Conservation (phyloP, 352 stramenopile species). For the Pythium insidiosum region DNA sequence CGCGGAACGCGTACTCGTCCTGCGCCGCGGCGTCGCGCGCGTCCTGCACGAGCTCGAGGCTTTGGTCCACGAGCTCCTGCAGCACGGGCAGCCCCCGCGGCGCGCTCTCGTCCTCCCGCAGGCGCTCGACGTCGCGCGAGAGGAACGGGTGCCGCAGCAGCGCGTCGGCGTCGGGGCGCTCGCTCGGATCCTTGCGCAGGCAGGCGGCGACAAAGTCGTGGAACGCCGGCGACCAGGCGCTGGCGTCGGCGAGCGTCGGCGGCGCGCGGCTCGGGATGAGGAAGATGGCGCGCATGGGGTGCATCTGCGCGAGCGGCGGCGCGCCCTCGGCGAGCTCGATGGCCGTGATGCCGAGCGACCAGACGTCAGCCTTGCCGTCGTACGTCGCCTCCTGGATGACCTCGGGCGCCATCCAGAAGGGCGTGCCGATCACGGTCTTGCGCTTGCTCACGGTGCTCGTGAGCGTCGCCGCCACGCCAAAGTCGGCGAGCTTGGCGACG, state of each 20-base stretch:
- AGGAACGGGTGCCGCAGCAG: slow-evolving; percentile 58
- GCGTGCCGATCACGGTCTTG: slow-evolving; percentile 86
- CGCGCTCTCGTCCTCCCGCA: slow-evolving; percentile 20
- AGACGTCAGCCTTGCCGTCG: slow-evolving; percentile 78
- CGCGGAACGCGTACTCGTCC: slow-evolving; percentile 50
- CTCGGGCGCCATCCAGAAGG: slow-evolving; percentile 90
- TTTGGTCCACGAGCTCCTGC: slow-evolving; percentile 67
- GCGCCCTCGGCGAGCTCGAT: slow-evolving; percentile 86
- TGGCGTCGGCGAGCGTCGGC: slow-evolving; percentile 35
- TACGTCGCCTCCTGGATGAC: slow-evolving; percentile 86
- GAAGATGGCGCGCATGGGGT: slow-evolving; percentile 84
- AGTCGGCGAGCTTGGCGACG: slow-evolving; percentile 81
- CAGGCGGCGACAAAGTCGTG: slow-evolving; percentile 51
- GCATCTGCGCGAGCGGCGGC: slow-evolving; percentile 77
- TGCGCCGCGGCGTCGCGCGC: slow-evolving; percentile 34
- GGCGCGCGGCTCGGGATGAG: slow-evolving; percentile 63
- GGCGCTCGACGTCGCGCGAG: slow-evolving; percentile 37
- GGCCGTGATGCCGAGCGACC: slow-evolving; percentile 84
- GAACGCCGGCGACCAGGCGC: slow-evolving; percentile 38
- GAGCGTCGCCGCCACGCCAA: slow-evolving; percentile 86
- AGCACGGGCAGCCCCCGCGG: slow-evolving; percentile 38
- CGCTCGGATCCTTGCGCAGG: slow-evolving; percentile 54
- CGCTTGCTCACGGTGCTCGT: slow-evolving; percentile 88
- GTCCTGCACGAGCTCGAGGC: slow-evolving; percentile 49
- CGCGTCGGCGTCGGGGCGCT: slow-evolving; percentile 36